phyloP scores from a whole-genome alignment of 176 grass and related monocot species.

The Saccharum spontaneum region DNA sequence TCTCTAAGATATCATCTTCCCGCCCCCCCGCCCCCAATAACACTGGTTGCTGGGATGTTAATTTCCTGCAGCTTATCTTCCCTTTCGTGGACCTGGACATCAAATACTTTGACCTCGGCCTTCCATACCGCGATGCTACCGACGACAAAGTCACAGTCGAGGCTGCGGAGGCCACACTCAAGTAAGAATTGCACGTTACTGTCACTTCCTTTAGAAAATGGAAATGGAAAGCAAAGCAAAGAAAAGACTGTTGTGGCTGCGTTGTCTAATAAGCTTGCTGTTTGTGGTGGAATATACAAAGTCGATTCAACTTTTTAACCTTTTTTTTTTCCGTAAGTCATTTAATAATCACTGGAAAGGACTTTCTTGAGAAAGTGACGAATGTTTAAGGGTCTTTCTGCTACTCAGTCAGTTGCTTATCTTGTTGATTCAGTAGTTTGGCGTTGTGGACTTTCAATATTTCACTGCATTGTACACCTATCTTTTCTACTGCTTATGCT shows the following conservation, averaged over 20 bases:
- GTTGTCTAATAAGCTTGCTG: neutral
- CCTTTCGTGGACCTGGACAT: slow-evolving; percentile 93
- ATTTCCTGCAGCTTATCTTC: slow-evolving; percentile 75
- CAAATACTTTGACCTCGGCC: slow-evolving; percentile 92
- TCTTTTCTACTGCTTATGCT: neutral
- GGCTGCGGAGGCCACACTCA: slow-evolving; percentile 75
- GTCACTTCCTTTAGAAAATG: neutral
- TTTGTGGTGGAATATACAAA: neutral
- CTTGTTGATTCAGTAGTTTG: neutral
- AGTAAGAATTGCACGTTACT: slow-evolving; percentile 41
- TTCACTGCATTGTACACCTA: neutral
- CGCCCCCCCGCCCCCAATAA: too few relatives aligned
- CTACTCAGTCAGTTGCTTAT: neutral
- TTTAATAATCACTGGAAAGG: neutral
- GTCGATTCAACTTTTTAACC: neutral
- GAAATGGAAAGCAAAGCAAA: neutral
- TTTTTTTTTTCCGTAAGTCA: neutral
- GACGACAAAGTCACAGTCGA: slow-evolving; percentile 83
- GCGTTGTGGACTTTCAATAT: neutral
- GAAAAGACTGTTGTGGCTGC: neutral
- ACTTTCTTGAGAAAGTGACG: neutral
- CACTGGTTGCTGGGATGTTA: neutral
- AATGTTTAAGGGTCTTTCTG: neutral
- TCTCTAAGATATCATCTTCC: neutral
- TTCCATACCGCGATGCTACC: slow-evolving; percentile 74